A percentile compares a stretch with the other conserved stretches of the same genome.
Conservation (phyloP, 495 filamentous ascomycete species). For the Jackrogersella multiformis region DNA sequence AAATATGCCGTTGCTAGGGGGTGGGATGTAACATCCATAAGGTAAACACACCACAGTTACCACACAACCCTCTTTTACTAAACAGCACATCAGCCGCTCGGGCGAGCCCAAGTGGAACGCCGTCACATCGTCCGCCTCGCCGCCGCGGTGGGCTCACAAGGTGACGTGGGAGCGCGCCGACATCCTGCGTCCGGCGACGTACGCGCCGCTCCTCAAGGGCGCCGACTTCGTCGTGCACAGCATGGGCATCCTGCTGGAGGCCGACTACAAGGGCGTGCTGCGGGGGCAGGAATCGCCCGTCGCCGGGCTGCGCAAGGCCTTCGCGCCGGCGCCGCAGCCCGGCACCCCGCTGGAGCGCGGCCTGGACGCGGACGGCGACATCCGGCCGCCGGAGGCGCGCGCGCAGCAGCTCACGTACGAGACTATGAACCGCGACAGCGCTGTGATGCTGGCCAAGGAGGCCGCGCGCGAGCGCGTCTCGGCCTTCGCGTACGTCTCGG, state of each 20-base stretch:
- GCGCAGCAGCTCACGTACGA: constrained; percentile 94
- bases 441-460: constrained; percentile 86
- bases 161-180: constrained; percentile 90
- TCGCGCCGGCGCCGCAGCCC: constrained; percentile 57
- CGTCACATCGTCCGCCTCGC: constrained; percentile 74
- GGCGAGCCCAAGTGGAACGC: constrained; percentile 85
- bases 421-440: constrained; percentile 92
- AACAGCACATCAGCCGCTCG: constrained; percentile 69
- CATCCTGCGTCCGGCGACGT: constrained; percentile 81
- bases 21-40: constrained; percentile 90
- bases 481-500: constrained; percentile 87
- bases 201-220: constrained; percentile 72
- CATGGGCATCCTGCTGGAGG: constrained; percentile 96
- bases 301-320: constrained; percentile 78
- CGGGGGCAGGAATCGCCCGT: constrained; percentile 80
- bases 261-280: constrained; percentile 95
- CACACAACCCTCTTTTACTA: constrained; percentile 12
- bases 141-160: constrained; percentile 81
- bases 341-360: constrained; percentile 70
- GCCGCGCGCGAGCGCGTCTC: constrained; percentile 68
- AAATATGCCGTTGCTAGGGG: constrained; percentile 81
- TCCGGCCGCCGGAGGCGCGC: constrained; percentile 70
- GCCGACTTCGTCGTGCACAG: constrained; percentile 89
- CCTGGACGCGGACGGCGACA: constrained; percentile 58
- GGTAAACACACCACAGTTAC: constrained; percentile 58